Percentiles rank a stretch among this genome's conserved stretches.
Conservation (phyloP, 495 filamentous ascomycete species). For the Penicillium nucicola region DNA sequence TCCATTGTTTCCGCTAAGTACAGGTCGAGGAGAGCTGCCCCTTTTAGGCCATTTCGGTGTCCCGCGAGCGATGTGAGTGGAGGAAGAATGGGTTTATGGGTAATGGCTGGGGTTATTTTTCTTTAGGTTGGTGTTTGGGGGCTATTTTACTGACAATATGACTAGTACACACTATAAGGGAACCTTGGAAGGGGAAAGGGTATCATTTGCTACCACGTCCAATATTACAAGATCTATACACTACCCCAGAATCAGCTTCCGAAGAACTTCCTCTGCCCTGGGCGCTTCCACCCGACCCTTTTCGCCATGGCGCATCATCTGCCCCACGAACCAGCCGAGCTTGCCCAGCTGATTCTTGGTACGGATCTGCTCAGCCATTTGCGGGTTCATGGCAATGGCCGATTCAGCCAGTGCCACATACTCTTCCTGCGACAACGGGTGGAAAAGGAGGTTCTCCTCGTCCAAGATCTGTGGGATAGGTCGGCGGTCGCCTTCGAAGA, state of each 20-base stretch:
- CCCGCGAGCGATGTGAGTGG: constrained; percentile 11
- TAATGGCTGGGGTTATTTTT: too few species aligned
- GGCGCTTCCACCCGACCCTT: constrained; percentile 76
- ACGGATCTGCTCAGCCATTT: constrained; percentile 67
- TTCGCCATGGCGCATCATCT: constrained; percentile 77
- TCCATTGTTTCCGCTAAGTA: constrained; percentile 49
- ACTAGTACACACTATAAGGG: too few species aligned
- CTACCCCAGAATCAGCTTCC: constrained; percentile 46
- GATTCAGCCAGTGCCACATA: constrained; percentile 43
- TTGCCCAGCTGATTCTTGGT: constrained; percentile 68
- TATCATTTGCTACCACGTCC: constrained; percentile 21
- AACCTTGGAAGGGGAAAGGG: too few species aligned
- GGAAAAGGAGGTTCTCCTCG: constrained; percentile 61
- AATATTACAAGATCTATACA: constrained; percentile 7
- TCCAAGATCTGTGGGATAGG: constrained; percentile 59
- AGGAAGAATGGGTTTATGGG: constrained; percentile 3
- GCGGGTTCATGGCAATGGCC: constrained; percentile 45
- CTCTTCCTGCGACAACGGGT: constrained; percentile 50
- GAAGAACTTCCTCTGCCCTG: constrained; percentile 65
- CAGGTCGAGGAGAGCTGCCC: constrained; percentile 48
- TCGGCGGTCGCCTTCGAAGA: constrained; percentile 54
- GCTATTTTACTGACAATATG: not conserved
- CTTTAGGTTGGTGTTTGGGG: not conserved
- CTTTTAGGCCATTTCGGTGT: constrained; percentile 25
- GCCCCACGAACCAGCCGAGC: constrained; percentile 82